Evolutionary conservation across 768 basidiomycete genomes (phyloP).

Genomic region (Russula abietina): DNA sequence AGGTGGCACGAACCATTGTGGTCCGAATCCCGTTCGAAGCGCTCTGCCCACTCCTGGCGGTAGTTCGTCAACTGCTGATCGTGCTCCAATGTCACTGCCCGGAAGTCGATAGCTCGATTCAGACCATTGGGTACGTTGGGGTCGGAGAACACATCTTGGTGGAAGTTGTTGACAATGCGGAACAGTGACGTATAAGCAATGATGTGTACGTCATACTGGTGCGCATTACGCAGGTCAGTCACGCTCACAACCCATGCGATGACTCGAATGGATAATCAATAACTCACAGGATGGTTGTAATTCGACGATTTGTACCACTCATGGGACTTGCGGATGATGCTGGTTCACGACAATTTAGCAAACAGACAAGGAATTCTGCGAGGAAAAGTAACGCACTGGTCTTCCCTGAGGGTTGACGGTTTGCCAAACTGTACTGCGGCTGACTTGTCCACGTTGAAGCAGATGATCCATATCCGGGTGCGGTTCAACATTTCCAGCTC

Average conservation of each 20-base stretch:
- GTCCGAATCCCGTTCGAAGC: constrained; percentile 21
- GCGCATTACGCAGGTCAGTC: not conserved
- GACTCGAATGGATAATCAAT: not conserved
- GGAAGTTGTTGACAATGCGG: constrained; percentile 23
- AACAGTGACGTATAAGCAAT: constrained; percentile 22
- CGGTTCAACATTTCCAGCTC: constrained; percentile 86
- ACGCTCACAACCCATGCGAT: not conserved
- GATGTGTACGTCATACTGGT: constrained; percentile 23
- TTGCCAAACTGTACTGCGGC: constrained; percentile 87
- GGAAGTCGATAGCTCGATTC: constrained; percentile 23
- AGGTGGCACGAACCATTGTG: constrained; percentile 11
- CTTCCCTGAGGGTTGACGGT: constrained; percentile 64
- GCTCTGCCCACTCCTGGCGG: constrained; percentile 23
- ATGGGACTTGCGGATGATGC: constrained; percentile 21
- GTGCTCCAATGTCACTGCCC: constrained; percentile 19
- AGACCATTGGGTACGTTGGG: constrained; percentile 17
- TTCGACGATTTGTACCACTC: constrained; percentile 23
- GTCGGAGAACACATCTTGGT: constrained; percentile 22
- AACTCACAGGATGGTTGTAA: constrained; percentile 20
- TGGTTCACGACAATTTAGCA: not conserved
- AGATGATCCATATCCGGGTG: constrained; percentile 84
- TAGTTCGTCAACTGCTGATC: constrained; percentile 11
- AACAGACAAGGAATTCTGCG: not conserved
- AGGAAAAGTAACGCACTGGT: constrained; percentile 64
- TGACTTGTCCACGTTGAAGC: constrained; percentile 87